These are phyloP conservation scores for Drechslerella coelobrocha DNA, from an alignment of 2,329 filamentous ascomycete genomes.

Conservation along the genomic window DNA sequence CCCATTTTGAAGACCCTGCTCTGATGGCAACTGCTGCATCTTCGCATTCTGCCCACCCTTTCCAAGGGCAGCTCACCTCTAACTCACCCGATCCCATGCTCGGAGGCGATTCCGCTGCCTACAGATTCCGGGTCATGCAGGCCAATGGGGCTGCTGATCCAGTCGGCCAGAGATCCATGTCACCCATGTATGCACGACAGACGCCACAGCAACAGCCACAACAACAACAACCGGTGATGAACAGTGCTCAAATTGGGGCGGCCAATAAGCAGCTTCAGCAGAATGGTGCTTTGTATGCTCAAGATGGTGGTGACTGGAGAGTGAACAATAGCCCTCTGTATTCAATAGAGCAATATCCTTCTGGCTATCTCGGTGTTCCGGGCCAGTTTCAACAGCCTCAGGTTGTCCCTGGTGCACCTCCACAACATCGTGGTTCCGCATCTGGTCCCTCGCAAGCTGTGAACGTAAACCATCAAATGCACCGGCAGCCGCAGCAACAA, in stretches of 20 bases:
- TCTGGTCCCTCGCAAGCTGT: slow-evolving; percentile 13
- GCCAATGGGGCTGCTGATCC: slow-evolving; percentile 23
- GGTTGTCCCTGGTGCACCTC: slow-evolving; percentile 5
- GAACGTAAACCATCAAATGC: slow-evolving; percentile 19
- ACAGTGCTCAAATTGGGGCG: slow-evolving; percentile 10
- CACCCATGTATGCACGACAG: slow-evolving; percentile 27
- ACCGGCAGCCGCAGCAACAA: slow-evolving; percentile 15
- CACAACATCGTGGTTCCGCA: slow-evolving; percentile 19
- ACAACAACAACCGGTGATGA: slow-evolving; percentile 21
- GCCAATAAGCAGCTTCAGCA: slow-evolving; percentile 24
- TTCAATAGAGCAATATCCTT: slow-evolving; percentile 30
- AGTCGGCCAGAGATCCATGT: slow-evolving; percentile 36
- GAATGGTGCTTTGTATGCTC: slow-evolving; percentile 34
- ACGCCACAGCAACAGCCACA: slow-evolving; percentile 28
- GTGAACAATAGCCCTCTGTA: slow-evolving; percentile 39
- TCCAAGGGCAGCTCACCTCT: slow-evolving; percentile 45
- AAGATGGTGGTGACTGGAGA: slow-evolving; percentile 35
- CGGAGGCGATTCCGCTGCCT: slow-evolving; percentile 31
- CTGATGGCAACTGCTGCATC: slow-evolving; percentile 24
- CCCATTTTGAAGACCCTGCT: slow-evolving; percentile 36
- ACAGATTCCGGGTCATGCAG: slow-evolving; percentile 40
- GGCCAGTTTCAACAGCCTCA: slow-evolving; percentile 26
- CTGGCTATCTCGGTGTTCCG: slow-evolving; percentile 36
- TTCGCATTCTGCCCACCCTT: slow-evolving; percentile 35
- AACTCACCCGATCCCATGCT: slow-evolving; percentile 49